phyloP scores from a whole-genome alignment of 257 asterid genomes.

The Solanum arcanum region DNA sequence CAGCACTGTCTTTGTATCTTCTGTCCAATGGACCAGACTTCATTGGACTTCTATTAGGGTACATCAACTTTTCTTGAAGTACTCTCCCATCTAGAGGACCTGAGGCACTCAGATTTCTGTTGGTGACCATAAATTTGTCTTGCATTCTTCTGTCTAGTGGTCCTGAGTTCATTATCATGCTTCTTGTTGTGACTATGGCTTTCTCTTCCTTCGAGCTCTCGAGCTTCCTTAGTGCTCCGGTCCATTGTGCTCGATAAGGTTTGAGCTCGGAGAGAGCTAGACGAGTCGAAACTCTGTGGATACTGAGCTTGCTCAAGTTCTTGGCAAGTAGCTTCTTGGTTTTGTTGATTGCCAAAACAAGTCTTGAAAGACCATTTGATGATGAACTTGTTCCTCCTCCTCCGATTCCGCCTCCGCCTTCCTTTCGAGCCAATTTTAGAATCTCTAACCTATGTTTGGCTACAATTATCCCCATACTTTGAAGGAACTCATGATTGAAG shows the following conservation, averaged over 20 bases:
- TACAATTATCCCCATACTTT: constrained; percentile 49
- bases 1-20: constrained; percentile 7
- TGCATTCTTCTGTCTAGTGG: constrained; percentile 14
- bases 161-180: constrained; percentile 52
- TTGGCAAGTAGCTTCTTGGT: constrained; percentile 44
- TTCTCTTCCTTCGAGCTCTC: constrained; percentile 9
- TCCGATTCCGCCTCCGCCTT: not conserved
- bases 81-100: constrained; percentile 43
- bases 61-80: constrained; percentile 6
- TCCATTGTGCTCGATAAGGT: constrained; percentile 30
- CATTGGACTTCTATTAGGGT: constrained; percentile 31
- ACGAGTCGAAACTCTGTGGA: constrained; percentile 10
- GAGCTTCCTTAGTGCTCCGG: constrained; percentile 27
- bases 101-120: constrained; percentile 15
- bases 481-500: constrained; percentile 78
- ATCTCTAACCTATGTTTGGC: constrained; percentile 73
- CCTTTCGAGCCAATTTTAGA: constrained; percentile 51
- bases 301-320: constrained; percentile 27
- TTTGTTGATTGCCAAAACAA: constrained; percentile 42
- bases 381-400: not conserved
- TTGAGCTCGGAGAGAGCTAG: constrained; percentile 5
- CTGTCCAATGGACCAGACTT: constrained; percentile 14
- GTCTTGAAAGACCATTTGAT: constrained; percentile 34
- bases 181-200: constrained; percentile 8
- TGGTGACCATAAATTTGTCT: constrained; percentile 12